A percentile compares a stretch with the other conserved stretches of the same genome.
phyloP scores from a whole-genome alignment of 208 protist genomes.

The Trypanosoma mega region DNA sequence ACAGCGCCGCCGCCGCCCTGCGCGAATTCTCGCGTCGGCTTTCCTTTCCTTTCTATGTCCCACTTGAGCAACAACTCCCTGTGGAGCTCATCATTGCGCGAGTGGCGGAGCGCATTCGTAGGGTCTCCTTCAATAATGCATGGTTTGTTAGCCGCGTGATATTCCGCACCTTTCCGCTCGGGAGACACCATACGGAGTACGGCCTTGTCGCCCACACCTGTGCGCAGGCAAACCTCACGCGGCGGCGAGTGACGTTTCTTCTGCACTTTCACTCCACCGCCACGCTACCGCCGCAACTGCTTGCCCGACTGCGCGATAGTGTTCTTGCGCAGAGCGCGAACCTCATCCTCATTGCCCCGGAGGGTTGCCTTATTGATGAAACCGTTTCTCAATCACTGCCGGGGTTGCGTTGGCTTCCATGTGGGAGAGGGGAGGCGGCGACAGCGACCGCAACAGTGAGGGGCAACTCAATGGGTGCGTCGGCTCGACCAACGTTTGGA shows the following conservation, averaged over 20 bases:
- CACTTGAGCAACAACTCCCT: constrained; percentile 65
- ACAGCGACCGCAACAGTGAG: background rate
- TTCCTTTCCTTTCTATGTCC: constrained; percentile 81
- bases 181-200: constrained; percentile 68
- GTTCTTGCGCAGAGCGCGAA: constrained; percentile 69
- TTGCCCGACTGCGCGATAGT: constrained; percentile 53
- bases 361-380: constrained; percentile 64
- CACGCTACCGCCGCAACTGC: constrained; percentile 61
- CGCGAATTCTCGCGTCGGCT: constrained; percentile 59
- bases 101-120: constrained; percentile 78
- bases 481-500: too few relatives aligned
- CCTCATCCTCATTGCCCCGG: constrained; percentile 75
- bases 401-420: background rate
- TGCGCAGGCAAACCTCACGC: constrained; percentile 74
- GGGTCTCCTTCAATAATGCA: constrained; percentile 79
- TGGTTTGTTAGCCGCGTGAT: constrained; percentile 80
- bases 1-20: constrained; percentile 49
- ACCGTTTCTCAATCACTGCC: constrained; percentile 30
- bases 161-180: constrained; percentile 80
- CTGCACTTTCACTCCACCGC: constrained; percentile 72
- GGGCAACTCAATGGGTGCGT: background rate
- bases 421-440: too few relatives aligned
- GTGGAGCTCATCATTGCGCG: constrained; percentile 60
- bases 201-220: constrained; percentile 82
- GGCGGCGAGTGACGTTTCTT: constrained; percentile 82